phyloP scores from a whole-genome alignment of 2,329 filamentous ascomycete species.

The Phyllosticta citrichinensis region DNA sequence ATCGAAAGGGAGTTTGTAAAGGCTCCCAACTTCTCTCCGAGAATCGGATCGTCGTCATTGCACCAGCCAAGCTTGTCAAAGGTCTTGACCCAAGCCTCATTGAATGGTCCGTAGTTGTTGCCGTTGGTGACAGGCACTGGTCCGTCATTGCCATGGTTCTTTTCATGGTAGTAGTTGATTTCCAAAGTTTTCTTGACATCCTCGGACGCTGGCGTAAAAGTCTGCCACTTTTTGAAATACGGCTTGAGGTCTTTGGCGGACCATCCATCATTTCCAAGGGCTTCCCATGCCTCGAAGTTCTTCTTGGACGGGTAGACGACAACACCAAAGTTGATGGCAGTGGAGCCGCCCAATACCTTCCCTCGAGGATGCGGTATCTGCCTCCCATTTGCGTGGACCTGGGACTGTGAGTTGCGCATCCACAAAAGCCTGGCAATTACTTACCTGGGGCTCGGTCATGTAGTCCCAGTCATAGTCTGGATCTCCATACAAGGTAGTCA shows the following conservation, averaged over 20 bases:
- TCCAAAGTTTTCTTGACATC: constrained; percentile 15
- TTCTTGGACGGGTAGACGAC: background rate
- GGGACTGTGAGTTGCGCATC: background rate
- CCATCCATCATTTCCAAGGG: constrained; percentile 23
- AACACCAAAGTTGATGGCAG: constrained; percentile 22
- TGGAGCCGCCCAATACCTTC: constrained; percentile 15
- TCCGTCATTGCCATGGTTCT: constrained; percentile 8
- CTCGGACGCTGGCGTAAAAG: background rate
- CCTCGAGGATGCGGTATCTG: constrained; percentile 3
- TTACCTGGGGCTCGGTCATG: constrained; percentile 23
- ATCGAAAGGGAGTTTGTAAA: constrained; percentile 8
- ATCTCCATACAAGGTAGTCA: constrained; percentile 16
- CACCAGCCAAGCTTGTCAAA: constrained; percentile 9
- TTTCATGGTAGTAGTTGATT: constrained; percentile 13
- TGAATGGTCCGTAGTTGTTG: constrained; percentile 12
- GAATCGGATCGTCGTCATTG: constrained; percentile 10
- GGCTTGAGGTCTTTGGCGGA: constrained; percentile 6
- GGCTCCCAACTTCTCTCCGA: constrained; percentile 11
- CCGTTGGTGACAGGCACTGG: constrained; percentile 1
- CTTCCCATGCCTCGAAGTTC: constrained; percentile 4
- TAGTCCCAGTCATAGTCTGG: constrained; percentile 24
- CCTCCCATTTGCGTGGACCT: constrained; percentile 5
- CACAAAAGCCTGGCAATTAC: background rate
- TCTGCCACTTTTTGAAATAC: constrained; percentile 1
- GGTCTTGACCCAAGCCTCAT: constrained; percentile 13